These are phyloP conservation scores for Ceriops decandra DNA, from an alignment of 345 rosid genomes.

Conservation along the genomic window DNA sequence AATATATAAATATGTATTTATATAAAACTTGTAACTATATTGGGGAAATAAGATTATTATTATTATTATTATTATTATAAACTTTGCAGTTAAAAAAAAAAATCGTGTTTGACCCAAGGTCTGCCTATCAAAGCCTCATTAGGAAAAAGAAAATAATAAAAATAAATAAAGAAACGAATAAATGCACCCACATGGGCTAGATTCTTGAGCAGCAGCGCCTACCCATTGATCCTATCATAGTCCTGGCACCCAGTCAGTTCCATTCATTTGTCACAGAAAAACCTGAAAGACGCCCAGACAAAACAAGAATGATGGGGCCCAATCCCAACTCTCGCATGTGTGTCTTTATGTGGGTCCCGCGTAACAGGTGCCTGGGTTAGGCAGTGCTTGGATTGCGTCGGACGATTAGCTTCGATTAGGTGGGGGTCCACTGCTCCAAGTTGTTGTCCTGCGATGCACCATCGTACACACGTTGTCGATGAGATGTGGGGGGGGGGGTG, in stretches of 20 bases:
- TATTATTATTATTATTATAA: no score
- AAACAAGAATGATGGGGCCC: not conserved
- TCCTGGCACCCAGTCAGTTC: slow-evolving; percentile 4
- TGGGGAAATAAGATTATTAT: no score
- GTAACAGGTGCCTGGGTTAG: slow-evolving; percentile 16
- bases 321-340: not conserved
- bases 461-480: not conserved
- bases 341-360: slow-evolving; percentile 1
- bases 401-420: slow-evolving; percentile 25
- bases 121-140: no score
- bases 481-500: no score
- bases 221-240: not conserved
- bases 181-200: no score
- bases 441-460: slow-evolving; percentile 5
- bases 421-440: slow-evolving; percentile 6
- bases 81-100: no score
- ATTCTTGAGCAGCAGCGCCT: not conserved
- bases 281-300: not conserved
- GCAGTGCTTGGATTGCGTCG: slow-evolving; percentile 33
- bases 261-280: slow-evolving; percentile 8
- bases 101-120: no score
- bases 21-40: no score
- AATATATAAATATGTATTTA: no score
- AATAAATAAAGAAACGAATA: no score
- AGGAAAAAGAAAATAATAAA: no score